Conservation (phyloP, 352 stramenopile genomes). For the Phytophthora foliorum region DNA sequence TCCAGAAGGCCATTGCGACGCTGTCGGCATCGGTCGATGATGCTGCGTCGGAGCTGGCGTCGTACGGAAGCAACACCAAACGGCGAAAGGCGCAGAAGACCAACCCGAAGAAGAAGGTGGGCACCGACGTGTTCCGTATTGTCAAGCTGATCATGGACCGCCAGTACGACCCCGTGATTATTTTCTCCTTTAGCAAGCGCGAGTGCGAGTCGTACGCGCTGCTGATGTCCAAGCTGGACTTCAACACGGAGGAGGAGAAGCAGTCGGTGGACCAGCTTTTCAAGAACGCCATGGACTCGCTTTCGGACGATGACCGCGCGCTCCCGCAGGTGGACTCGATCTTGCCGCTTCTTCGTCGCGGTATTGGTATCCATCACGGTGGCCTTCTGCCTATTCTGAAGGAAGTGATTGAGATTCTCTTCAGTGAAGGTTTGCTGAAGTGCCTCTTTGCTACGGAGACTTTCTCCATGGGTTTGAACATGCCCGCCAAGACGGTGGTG, state of each 20-base stretch:
- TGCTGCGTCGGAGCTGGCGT: conserved; percentile 81
- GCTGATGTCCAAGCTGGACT: conserved; percentile 95
- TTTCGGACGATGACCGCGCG: conserved; percentile 97
- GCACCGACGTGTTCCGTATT: conserved; percentile 97
- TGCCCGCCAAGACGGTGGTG: conserved; percentile 99
- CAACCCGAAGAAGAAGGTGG: conserved; percentile 93
- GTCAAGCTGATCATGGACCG: conserved; percentile 99
- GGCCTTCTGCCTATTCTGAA: conserved; percentile 99
- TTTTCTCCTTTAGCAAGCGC: conserved; percentile 99
- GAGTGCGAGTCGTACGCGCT: conserved; percentile 96
- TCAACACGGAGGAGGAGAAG: conserved; percentile 99
- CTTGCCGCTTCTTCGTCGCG: conserved; percentile 96
- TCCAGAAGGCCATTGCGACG: conserved; percentile 93
- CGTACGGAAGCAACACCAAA: conserved; percentile 82
- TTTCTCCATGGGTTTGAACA: conserved; percentile 99
- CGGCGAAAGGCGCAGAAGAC: conserved; percentile 59
- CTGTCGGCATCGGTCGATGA: conserved; percentile 68
- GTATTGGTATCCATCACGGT: conserved; percentile 99
- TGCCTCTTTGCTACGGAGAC: conserved; percentile 99
- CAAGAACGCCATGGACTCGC: conserved; percentile 98
- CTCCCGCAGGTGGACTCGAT: conserved; percentile 98
- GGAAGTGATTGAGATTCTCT: conserved; percentile 96
- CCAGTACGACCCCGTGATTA: conserved; percentile 98
- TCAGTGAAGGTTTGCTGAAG: conserved; percentile 98
- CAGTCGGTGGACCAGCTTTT: conserved; percentile 97